phyloP scores from a whole-genome alignment of 2,329 filamentous ascomycete species.

The Dactylonectria macrodidyma region DNA sequence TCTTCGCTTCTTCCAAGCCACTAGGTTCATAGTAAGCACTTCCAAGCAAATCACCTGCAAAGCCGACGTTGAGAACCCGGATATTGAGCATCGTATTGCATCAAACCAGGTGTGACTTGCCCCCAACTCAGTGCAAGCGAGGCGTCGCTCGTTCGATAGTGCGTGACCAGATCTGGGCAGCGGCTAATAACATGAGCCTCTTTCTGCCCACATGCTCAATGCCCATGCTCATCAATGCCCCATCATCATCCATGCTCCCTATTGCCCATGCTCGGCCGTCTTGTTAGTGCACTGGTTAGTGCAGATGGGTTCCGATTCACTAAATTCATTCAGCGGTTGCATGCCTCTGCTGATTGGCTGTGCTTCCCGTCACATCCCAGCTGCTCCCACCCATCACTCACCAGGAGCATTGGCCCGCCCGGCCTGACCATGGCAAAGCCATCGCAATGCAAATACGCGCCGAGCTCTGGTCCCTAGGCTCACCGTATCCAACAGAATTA shows the following conservation, averaged over 20 bases:
- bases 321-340: slow-evolving; percentile 23
- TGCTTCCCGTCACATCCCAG: slow-evolving; percentile 9
- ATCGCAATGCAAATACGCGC: neutral
- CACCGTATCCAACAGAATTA: slow-evolving; percentile 1
- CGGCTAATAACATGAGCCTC: neutral
- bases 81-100: slow-evolving; percentile 24
- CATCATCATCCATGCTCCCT: neutral
- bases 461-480: slow-evolving; percentile 4
- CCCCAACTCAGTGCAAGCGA: slow-evolving; percentile 37
- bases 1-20: neutral
- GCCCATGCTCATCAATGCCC: neutral
- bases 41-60: slow-evolving; percentile 24
- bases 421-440: slow-evolving; percentile 7
- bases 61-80: neutral
- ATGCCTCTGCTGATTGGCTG: slow-evolving; percentile 25
- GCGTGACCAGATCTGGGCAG: slow-evolving; percentile 28
- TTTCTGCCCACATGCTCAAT: neutral
- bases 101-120: slow-evolving; percentile 36
- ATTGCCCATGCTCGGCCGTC: neutral
- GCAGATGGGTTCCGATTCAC: slow-evolving; percentile 9
- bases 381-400: slow-evolving; percentile 14
- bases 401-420: neutral
- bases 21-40: neutral
- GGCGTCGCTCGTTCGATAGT: slow-evolving; percentile 41
- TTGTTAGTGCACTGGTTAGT: slow-evolving; percentile 1